A percentile compares a stretch with the other conserved stretches of the same genome.
These are phyloP conservation scores for Solanum lignicaule DNA, from an alignment of 257 asterid species.

Conservation along the genomic window DNA sequence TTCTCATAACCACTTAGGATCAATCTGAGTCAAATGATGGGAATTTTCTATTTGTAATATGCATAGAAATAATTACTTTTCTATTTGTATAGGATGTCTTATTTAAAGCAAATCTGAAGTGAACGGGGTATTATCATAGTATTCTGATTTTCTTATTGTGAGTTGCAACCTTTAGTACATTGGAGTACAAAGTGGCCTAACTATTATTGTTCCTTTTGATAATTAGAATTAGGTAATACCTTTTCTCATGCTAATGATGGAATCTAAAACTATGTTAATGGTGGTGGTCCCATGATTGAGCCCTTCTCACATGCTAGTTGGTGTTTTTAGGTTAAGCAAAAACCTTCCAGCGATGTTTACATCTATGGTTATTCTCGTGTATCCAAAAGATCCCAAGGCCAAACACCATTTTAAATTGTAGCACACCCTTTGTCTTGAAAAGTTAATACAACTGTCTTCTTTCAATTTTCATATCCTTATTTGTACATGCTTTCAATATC, in stretches of 20 bases:
- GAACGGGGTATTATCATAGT: not conserved
- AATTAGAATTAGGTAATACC: slow-evolving; percentile 18
- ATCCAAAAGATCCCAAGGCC: slow-evolving; percentile 20
- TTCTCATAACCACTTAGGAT: slow-evolving; percentile 2
- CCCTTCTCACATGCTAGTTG: slow-evolving; percentile 43
- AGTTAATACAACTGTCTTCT: slow-evolving; percentile 17
- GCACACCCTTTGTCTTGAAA: slow-evolving; percentile 30
- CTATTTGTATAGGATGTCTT: not conserved
- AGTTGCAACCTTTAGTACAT: not conserved
- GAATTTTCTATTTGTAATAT: not conserved
- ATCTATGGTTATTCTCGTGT: slow-evolving; percentile 8
- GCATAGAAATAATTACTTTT: not conserved
- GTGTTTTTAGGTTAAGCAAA: slow-evolving; percentile 19
- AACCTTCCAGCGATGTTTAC: slow-evolving; percentile 23
- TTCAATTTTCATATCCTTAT: slow-evolving; percentile 11
- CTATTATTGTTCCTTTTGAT: slow-evolving; percentile 13
- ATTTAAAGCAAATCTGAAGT: not conserved
- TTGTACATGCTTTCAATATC: not conserved
- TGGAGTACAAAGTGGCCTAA: slow-evolving; percentile 20
- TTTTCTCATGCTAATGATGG: slow-evolving; percentile 31
- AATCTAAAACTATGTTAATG: slow-evolving; percentile 27
- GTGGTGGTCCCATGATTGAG: slow-evolving; percentile 24
- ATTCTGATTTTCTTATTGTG: not conserved
- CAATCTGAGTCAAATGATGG: not conserved
- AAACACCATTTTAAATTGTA: slow-evolving; percentile 15